Percentiles rank a stretch among this genome's conserved stretches.
Evolutionary conservation across 225 moss, liverwort and hornwort species (phyloP).

Genomic region (Lunularia cruciata): DNA sequence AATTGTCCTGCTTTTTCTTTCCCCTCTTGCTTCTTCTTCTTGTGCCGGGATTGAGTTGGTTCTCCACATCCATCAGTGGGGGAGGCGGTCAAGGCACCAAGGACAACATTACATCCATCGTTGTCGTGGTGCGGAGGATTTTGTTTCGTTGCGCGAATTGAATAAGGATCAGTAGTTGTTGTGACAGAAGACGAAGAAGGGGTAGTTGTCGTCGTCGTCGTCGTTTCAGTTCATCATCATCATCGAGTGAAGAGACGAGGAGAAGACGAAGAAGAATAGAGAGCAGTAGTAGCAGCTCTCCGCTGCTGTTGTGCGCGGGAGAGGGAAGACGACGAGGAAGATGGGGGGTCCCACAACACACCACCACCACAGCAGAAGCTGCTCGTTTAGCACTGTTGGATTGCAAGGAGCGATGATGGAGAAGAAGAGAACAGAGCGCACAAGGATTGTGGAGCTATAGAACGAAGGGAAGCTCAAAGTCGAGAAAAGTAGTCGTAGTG

Average conservation of each 20-base stretch:
- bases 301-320: not conserved
- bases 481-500: not conserved
- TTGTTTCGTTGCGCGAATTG: too few species aligned
- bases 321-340: not conserved
- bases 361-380: not conserved
- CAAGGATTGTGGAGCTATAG: too few species aligned
- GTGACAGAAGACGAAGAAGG: too few species aligned
- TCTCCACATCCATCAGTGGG: too few species aligned
- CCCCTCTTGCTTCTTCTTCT: too few species aligned
- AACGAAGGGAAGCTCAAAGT: not conserved
- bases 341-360: constrained; percentile 33
- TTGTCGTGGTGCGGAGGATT: too few species aligned
- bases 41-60: too few species aligned
- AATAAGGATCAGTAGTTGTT: too few species aligned
- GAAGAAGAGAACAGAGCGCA: not conserved
- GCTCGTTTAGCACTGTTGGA: not conserved
- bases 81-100: too few species aligned
- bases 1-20: too few species aligned
- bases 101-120: too few species aligned
- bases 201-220: too few species aligned
- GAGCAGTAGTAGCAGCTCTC: not conserved
- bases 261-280: not conserved
- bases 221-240: not conserved
- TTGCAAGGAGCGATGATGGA: not conserved
- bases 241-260: not conserved